Conservation (phyloP, 345 rosid species). For the Boechera divaricarpa region DNA sequence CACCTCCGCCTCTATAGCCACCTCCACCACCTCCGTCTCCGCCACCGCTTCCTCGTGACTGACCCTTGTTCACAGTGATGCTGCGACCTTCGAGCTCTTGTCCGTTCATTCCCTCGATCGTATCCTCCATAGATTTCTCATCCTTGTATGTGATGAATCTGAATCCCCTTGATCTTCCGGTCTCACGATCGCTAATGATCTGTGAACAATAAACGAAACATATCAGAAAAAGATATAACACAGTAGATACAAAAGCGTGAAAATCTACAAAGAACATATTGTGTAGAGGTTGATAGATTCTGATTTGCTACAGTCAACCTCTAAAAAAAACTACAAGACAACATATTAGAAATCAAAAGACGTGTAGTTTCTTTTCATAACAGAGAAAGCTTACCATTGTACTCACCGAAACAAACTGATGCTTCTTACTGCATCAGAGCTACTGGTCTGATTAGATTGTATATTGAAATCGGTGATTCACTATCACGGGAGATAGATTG, state of each 20-base stretch:
- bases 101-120: not conserved
- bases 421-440: conserved; percentile 44
- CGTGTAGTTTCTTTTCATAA: no score
- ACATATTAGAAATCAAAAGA: no score
- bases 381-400: conserved; percentile 42
- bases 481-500: conserved; percentile 38
- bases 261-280: no score
- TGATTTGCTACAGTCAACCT: not conserved
- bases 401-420: conserved; percentile 26
- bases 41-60: not conserved
- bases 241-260: not conserved
- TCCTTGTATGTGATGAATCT: not conserved
- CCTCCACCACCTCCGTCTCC: not conserved
- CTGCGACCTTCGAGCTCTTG: not conserved
- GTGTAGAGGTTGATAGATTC: not conserved
- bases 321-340: not conserved
- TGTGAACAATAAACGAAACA: no score
- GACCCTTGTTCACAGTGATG: not conserved
- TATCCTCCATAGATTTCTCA: not conserved
- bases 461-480: conserved; percentile 47
- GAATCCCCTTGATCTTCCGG: not conserved
- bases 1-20: not conserved
- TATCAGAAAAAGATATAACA: no score
- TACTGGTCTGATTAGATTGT: conserved; percentile 67
- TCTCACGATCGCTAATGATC: not conserved